Percentiles rank a stretch among this genome's conserved stretches.
Conservation (phyloP, 176 grass and related monocot species). For the Saccharum spontaneum region DNA sequence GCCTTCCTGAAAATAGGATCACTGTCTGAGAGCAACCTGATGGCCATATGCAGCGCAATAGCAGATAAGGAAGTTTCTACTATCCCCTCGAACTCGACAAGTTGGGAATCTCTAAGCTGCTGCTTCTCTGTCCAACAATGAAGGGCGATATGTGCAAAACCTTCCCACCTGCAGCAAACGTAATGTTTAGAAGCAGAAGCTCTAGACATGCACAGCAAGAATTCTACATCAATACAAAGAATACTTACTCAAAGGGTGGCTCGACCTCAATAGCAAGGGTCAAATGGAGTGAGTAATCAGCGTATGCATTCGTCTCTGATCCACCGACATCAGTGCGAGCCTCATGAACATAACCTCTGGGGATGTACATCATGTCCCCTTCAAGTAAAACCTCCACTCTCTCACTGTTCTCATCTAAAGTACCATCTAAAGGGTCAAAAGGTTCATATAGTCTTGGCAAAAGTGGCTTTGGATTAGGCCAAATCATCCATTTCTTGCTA, state of each 20-base stretch:
- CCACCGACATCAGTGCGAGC: constrained; percentile 46
- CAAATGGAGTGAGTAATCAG: constrained; percentile 69
- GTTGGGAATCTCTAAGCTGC: constrained; percentile 20
- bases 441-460: constrained; percentile 84
- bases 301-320: background rate
- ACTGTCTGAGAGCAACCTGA: constrained; percentile 49
- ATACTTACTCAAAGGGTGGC: constrained; percentile 87
- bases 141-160: constrained; percentile 75
- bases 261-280: constrained; percentile 92
- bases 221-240: background rate
- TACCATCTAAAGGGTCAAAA: constrained; percentile 48
- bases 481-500: constrained; percentile 66
- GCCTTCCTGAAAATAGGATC: constrained; percentile 61
- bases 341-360: constrained; percentile 83
- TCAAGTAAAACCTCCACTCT: constrained; percentile 51
- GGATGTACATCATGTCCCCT: constrained; percentile 87
- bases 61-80: constrained; percentile 34
- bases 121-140: constrained; percentile 65
- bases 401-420: constrained; percentile 29
- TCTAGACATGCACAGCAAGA: background rate
- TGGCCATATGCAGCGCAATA: constrained; percentile 68
- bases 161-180: constrained; percentile 74
- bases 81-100: background rate
- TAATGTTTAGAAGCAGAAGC: constrained; percentile 14
- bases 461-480: constrained; percentile 48